Percentiles rank a stretch among this genome's conserved stretches.
Conservation (phyloP, 306 rosid species). For the Herpetospermum pedunculosum region DNA sequence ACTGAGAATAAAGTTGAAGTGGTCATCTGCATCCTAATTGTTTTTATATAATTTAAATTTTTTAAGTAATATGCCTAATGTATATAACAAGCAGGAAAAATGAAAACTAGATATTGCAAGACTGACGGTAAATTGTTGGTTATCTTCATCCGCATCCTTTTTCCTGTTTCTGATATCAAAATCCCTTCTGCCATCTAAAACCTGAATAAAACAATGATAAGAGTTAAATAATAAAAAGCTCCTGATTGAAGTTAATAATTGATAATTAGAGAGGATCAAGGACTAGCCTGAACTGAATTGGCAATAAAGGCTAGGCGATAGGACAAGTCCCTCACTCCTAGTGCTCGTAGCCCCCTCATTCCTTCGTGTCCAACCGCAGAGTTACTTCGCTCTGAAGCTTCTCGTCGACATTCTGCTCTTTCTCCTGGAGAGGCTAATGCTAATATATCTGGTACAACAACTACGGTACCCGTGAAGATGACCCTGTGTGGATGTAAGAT, state of each 20-base stretch:
- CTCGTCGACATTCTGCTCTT: constrained; percentile 81
- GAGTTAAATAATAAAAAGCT: background rate
- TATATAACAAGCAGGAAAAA: background rate
- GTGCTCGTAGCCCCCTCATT: constrained; percentile 70
- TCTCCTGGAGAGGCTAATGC: constrained; percentile 97
- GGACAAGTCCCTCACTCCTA: constrained; percentile 95
- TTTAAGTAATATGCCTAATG: background rate
- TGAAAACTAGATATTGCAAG: constrained; percentile 8
- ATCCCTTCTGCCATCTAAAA: constrained; percentile 85
- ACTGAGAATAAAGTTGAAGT: background rate
- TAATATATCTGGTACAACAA: constrained; percentile 78
- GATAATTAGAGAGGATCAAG: constrained; percentile 2
- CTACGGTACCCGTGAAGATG: constrained; percentile 79
- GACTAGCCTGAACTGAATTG: constrained; percentile 77
- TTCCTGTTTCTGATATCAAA: constrained; percentile 68
- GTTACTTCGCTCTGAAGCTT: constrained; percentile 47
- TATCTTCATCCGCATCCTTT: constrained; percentile 62
- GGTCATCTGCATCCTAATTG: background rate
- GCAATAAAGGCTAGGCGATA: constrained; percentile 96
- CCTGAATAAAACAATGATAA: constrained; percentile 30
- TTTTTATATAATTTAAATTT: background rate
- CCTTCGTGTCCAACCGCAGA: constrained; percentile 67
- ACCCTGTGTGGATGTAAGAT: constrained; percentile 36
- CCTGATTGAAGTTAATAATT: background rate
- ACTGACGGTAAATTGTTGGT: constrained; percentile 70